These are phyloP conservation scores for Nakazawaea holstii DNA, from an alignment of 805 yeast genomes.

Conservation along the genomic window DNA sequence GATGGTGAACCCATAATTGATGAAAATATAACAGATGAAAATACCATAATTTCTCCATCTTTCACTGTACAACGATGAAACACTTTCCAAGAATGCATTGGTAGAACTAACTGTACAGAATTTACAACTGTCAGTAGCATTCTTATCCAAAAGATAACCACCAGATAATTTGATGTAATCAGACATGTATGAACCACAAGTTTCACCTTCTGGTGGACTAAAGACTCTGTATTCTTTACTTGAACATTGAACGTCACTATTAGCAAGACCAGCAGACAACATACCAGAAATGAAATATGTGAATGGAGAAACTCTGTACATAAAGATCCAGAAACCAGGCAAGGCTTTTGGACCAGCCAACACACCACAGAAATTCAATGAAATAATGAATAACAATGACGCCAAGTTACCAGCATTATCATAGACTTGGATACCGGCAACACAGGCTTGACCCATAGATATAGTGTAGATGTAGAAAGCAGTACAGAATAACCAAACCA, in stretches of 20 bases:
- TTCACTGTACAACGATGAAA: constrained; percentile 34
- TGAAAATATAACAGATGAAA: constrained; percentile 40
- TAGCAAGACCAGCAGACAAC: constrained; percentile 53
- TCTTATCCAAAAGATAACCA: constrained; percentile 40
- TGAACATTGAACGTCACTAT: too few species aligned
- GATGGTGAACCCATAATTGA: constrained; percentile 31
- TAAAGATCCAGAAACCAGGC: constrained; percentile 77
- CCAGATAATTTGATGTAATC: constrained; percentile 33
- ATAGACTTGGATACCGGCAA: constrained; percentile 54
- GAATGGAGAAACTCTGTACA: constrained; percentile 70
- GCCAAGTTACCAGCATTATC: constrained; percentile 63
- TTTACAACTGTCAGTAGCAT: constrained; percentile 53
- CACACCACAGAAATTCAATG: constrained; percentile 75
- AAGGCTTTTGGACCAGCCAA: constrained; percentile 46
- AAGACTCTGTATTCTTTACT: too few species aligned
- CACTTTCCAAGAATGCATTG: constrained; percentile 48
- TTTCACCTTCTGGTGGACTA: constrained; percentile 51
- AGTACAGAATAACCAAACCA: constrained; percentile 29
- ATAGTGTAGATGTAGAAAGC: constrained; percentile 50
- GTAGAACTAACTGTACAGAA: constrained; percentile 57
- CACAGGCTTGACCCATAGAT: constrained; percentile 52
- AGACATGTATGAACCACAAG: constrained; percentile 52
- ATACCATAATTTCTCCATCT: constrained; percentile 60
- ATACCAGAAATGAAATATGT: constrained; percentile 59
- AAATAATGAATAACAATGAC: constrained; percentile 52